Evolutionary conservation across 1,139 yeast genomes (phyloP).

Genomic region (Blastobotrys elegans): DNA sequence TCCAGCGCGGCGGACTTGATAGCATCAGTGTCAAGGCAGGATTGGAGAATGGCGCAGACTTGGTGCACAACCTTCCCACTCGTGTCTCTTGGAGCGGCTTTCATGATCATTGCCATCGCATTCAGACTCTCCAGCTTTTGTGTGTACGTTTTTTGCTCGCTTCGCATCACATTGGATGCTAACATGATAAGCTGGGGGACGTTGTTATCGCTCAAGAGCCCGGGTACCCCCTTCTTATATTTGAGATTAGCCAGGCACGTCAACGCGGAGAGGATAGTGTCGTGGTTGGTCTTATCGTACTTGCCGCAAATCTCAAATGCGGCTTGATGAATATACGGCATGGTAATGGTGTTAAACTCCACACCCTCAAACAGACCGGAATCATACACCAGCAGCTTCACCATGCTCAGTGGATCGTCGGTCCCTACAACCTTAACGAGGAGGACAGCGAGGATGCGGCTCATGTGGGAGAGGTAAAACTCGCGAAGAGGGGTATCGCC

Average conservation of each 20-base stretch:
- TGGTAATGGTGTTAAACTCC: slow-evolving; percentile 33
- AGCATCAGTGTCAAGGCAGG: slow-evolving; percentile 61
- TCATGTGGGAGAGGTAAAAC: slow-evolving; percentile 34
- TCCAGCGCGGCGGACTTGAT: slow-evolving; percentile 59
- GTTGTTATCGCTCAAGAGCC: slow-evolving; percentile 19
- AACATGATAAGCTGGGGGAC: slow-evolving; percentile 74
- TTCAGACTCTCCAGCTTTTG: slow-evolving; percentile 69
- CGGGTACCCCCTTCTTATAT: slow-evolving; percentile 10
- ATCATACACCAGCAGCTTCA: slow-evolving; percentile 37
- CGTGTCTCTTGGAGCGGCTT: slow-evolving; percentile 49
- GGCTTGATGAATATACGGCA: slow-evolving; percentile 30
- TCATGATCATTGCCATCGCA: slow-evolving; percentile 67
- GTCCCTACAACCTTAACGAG: slow-evolving; percentile 21
- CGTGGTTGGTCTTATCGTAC: slow-evolving; percentile 18
- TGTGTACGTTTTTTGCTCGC: slow-evolving; percentile 59
- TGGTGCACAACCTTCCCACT: slow-evolving; percentile 82
- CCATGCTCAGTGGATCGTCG: slow-evolving; percentile 33
- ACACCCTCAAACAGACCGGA: slow-evolving; percentile 27
- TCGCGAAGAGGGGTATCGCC: slow-evolving; percentile 26
- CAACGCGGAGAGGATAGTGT: slow-evolving; percentile 21
- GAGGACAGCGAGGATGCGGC: slow-evolving; percentile 44
- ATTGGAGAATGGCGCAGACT: slow-evolving; percentile 78
- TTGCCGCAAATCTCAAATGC: slow-evolving; percentile 34
- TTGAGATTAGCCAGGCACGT: slow-evolving; percentile 17
- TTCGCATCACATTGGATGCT: slow-evolving; percentile 76